Evolutionary conservation across 2,329 filamentous ascomycete species (phyloP).

Genomic region (Cryphonectria radicalis): DNA sequence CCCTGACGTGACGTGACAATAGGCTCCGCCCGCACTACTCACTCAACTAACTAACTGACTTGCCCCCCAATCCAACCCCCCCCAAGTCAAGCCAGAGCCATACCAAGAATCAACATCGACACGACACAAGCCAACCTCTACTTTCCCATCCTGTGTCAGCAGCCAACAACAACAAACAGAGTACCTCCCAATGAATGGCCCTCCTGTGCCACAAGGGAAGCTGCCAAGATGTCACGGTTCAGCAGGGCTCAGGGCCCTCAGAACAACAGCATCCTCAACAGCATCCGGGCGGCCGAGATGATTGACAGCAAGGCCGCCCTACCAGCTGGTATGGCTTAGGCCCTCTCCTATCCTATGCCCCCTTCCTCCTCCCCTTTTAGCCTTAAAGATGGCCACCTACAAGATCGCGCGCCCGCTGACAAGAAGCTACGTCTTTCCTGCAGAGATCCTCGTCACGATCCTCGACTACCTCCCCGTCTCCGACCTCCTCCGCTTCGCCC

Average conservation of each 20-base stretch:
- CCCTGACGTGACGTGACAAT: slow-evolving; percentile 6
- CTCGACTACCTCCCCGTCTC: slow-evolving; percentile 86
- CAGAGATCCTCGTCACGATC: slow-evolving; percentile 86
- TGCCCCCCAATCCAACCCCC: neutral
- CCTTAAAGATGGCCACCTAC: slow-evolving; percentile 12
- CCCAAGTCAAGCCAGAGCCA: neutral
- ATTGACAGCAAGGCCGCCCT: slow-evolving; percentile 76
- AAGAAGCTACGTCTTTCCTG: neutral
- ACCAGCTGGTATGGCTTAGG: slow-evolving; percentile 69
- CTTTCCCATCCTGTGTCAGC: neutral
- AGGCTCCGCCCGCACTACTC: neutral
- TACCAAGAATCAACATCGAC: neutral
- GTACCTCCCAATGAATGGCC: neutral
- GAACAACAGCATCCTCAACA: slow-evolving; percentile 68
- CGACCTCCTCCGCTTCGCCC: slow-evolving; percentile 85
- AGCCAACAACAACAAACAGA: neutral
- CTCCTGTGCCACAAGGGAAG: slow-evolving; percentile 3
- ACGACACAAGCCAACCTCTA: neutral
- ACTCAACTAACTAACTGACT: neutral
- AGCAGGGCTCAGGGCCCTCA: slow-evolving; percentile 43
- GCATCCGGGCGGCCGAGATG: slow-evolving; percentile 81
- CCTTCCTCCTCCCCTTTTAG: neutral
- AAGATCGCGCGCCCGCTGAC: neutral
- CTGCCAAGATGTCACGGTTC: slow-evolving; percentile 47
- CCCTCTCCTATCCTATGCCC: neutral